Conservation (phyloP, 108 stramenopile species). For the Mayamaea pseudoterrestris region DNA sequence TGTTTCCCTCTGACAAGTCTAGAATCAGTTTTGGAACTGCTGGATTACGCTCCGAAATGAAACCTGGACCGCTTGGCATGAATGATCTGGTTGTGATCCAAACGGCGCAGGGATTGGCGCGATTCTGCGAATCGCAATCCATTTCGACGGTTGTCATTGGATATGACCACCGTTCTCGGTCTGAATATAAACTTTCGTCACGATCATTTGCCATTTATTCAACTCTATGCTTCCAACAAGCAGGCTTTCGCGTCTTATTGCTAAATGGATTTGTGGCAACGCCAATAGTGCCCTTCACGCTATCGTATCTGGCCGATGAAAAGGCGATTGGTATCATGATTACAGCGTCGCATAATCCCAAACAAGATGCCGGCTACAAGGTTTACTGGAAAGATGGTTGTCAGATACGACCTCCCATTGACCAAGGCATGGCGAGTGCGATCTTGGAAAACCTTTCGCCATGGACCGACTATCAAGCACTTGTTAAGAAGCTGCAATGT, state of each 20-base stretch:
- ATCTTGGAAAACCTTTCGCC: constrained; percentile 78
- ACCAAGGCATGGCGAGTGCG: constrained; percentile 69
- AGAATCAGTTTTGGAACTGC: constrained; percentile 93
- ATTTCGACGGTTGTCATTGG: constrained; percentile 64
- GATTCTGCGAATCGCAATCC: constrained; percentile 22
- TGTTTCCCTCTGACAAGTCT: constrained; percentile 42
- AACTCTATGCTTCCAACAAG: constrained; percentile 66
- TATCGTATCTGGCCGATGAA: constrained; percentile 7
- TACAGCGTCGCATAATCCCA: constrained; percentile 98
- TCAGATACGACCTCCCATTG: constrained; percentile 91
- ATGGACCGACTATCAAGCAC: constrained; percentile 68
- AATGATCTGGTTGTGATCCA: constrained; percentile 93
- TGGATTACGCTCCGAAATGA: constrained; percentile 85
- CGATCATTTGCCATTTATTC: constrained; percentile 79
- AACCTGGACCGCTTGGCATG: constrained; percentile 80
- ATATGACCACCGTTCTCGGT: constrained; percentile 81
- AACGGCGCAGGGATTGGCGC: constrained; percentile 75
- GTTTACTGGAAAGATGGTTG: constrained; percentile 93
- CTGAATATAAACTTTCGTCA: constrained; percentile 55
- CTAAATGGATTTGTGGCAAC: constrained; percentile 82
- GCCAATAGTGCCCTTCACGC: constrained; percentile 79
- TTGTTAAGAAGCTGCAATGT: constrained; percentile 16
- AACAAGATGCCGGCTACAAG: constrained; percentile 92
- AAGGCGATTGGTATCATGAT: constrained; percentile 93
- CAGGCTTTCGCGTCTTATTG: constrained; percentile 72